These are phyloP conservation scores for Fusarium sublunatum DNA, from an alignment of 2,329 filamentous ascomycete genomes.

Conservation along the genomic window DNA sequence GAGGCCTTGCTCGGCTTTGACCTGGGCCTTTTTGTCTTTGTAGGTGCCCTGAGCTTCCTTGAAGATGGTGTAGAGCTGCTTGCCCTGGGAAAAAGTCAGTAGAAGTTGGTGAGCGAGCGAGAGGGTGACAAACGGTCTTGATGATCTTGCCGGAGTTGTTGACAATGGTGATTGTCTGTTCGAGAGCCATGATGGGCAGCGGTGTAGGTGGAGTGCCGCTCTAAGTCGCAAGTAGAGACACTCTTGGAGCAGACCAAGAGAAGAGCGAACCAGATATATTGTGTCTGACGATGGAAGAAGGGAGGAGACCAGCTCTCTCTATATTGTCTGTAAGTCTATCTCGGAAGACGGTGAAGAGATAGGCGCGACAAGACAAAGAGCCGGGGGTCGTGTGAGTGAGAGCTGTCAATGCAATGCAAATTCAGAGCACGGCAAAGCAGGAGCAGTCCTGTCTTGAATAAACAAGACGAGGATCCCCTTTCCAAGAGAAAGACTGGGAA, in stretches of 20 bases:
- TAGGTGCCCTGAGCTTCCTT: constrained; percentile 92
- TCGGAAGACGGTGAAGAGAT: constrained; percentile 20
- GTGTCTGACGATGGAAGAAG: constrained; percentile 8
- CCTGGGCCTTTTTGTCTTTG: constrained; percentile 84
- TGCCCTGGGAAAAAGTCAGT: constrained; percentile 70
- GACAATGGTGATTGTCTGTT: constrained; percentile 87
- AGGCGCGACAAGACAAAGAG: constrained; percentile 11
- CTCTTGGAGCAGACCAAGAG: constrained; percentile 1
- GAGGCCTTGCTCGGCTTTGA: constrained; percentile 72
- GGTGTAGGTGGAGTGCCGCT: constrained; percentile 26
- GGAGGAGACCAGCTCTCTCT: constrained; percentile 45
- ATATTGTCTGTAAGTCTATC: constrained; percentile 20
- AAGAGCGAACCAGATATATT: constrained; percentile 6
- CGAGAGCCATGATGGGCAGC: constrained; percentile 55
- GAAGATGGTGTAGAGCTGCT: constrained; percentile 89
- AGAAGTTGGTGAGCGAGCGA: not conserved
- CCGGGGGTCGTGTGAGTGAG: constrained; percentile 14
- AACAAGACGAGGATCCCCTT: constrained; percentile 33
- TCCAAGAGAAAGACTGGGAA: constrained; percentile 16
- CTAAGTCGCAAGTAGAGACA: constrained; percentile 6
- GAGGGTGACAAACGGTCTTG: constrained; percentile 75
- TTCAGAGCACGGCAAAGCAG: constrained; percentile 23
- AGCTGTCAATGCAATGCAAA: constrained; percentile 21
- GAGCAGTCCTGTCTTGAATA: constrained; percentile 22
- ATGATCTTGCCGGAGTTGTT: constrained; percentile 93